Conservation (phyloP, 495 filamentous ascomycete genomes). For the Penicilliopsis zonata region DNA sequence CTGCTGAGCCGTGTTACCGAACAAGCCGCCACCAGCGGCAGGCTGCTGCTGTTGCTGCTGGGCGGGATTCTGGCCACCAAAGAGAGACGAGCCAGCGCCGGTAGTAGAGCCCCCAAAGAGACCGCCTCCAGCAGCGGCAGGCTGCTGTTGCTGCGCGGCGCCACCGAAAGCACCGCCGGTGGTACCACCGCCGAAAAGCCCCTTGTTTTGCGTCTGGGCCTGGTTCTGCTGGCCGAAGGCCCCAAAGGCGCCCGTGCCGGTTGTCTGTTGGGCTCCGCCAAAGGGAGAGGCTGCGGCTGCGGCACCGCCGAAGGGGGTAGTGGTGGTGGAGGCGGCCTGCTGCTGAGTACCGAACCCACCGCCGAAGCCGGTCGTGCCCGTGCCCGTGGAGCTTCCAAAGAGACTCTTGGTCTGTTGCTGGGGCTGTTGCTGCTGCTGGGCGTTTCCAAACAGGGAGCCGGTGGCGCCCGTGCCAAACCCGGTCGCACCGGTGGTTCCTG, state of each 20-base stretch:
- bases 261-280: constrained; percentile 23
- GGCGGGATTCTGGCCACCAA: constrained; percentile 23
- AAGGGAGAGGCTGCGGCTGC: constrained; percentile 23
- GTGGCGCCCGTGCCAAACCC: constrained; percentile 26
- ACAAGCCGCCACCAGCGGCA: constrained; percentile 27
- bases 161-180: constrained; percentile 25
- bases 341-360: constrained; percentile 36
- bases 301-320: constrained; percentile 21
- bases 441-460: constrained; percentile 23
- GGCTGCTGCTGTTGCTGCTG: constrained; percentile 30
- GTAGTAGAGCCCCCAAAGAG: constrained; percentile 28
- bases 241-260: constrained; percentile 23
- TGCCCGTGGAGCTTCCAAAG: constrained; percentile 16
- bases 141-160: constrained; percentile 26
- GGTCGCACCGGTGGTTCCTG: constrained; percentile 8
- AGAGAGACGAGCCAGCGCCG: constrained; percentile 24
- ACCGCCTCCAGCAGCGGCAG: constrained; percentile 16
- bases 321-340: constrained; percentile 20
- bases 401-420: constrained; percentile 18
- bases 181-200: constrained; percentile 26
- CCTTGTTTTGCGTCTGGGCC: constrained; percentile 27
- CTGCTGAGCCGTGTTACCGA: constrained; percentile 27
- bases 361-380: constrained; percentile 15
- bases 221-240: constrained; percentile 39
- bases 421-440: constrained; percentile 15